Conservation (phyloP, 2,329 filamentous ascomycete genomes). For the Davidsoniella australis region DNA sequence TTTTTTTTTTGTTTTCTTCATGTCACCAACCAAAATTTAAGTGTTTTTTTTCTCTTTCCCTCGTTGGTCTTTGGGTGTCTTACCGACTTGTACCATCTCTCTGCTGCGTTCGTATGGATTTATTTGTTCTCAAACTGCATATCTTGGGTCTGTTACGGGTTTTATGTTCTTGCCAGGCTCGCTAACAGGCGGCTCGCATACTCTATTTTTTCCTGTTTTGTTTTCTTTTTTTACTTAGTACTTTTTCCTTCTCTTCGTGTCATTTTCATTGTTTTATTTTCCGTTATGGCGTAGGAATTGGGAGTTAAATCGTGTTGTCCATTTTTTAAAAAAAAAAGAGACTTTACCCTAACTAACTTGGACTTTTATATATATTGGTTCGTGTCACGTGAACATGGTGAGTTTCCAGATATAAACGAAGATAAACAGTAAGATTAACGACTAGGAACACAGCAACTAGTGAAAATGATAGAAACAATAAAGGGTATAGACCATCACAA, state of each 20-base stretch:
- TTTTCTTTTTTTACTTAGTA: conserved; percentile 3
- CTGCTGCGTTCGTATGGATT: too few relatives aligned
- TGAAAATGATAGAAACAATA: too few relatives aligned
- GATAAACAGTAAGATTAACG: background rate
- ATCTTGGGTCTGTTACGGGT: too few relatives aligned
- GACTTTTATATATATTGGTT: background rate
- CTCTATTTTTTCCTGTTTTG: conserved; percentile 2
- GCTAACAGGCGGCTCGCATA: background rate
- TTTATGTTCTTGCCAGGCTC: too few relatives aligned
- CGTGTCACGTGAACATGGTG: background rate
- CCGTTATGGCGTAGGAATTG: conserved; percentile 8
- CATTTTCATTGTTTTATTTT: conserved; percentile 7
- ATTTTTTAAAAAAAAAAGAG: conserved; percentile 4
- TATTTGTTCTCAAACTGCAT: too few relatives aligned
- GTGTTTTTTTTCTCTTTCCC: too few relatives aligned
- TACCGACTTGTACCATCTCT: too few relatives aligned
- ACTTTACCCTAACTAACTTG: background rate
- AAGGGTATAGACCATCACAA: too few relatives aligned
- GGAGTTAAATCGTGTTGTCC: conserved; percentile 6
- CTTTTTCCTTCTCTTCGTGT: conserved; percentile 3
- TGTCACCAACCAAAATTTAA: too few relatives aligned
- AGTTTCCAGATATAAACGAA: background rate
- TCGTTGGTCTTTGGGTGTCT: too few relatives aligned
- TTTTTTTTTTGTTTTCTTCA: too few relatives aligned
- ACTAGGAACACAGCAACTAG: background rate